Percentiles rank a stretch among this genome's conserved stretches.
Evolutionary conservation across 805 yeast genomes (phyloP).

Genomic region (Candida awuae): DNA sequence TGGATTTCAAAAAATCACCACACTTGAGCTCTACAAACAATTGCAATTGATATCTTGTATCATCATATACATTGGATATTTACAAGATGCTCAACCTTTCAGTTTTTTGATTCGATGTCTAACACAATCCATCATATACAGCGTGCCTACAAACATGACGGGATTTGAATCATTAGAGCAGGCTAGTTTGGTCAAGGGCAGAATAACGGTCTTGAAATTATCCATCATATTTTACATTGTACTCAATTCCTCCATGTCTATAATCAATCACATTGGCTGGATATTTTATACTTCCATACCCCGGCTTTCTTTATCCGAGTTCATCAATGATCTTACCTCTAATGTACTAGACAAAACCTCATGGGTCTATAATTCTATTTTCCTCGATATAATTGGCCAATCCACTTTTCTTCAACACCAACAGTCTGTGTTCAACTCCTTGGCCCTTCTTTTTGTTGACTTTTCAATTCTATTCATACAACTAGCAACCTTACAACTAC

Average conservation of each 20-base stretch:
- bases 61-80: constrained; percentile 4
- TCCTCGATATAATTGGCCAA: constrained; percentile 26
- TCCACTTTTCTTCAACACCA: constrained; percentile 1
- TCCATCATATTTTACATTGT: no score
- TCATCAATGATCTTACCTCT: neutral
- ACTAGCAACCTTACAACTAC: neutral
- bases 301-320: no score
- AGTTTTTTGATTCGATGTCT: constrained; percentile 2
- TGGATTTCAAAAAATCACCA: no score
- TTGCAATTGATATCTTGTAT: no score
- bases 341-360: constrained; percentile 1
- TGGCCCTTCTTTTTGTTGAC: constrained; percentile 18
- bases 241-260: neutral
- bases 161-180: no score
- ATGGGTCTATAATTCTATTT: constrained; percentile 17
- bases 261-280: neutral
- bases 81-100: constrained; percentile 1
- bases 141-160: no score
- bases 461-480: constrained; percentile 8
- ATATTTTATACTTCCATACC: neutral
- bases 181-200: no score
- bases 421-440: constrained; percentile 1
- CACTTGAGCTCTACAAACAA: no score
- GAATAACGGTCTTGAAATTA: no score
- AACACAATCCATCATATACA: neutral